These are phyloP conservation scores for Cyberlindnera euphorbiiphila DNA, from an alignment of 805 yeast genomes.

Conservation along the genomic window DNA sequence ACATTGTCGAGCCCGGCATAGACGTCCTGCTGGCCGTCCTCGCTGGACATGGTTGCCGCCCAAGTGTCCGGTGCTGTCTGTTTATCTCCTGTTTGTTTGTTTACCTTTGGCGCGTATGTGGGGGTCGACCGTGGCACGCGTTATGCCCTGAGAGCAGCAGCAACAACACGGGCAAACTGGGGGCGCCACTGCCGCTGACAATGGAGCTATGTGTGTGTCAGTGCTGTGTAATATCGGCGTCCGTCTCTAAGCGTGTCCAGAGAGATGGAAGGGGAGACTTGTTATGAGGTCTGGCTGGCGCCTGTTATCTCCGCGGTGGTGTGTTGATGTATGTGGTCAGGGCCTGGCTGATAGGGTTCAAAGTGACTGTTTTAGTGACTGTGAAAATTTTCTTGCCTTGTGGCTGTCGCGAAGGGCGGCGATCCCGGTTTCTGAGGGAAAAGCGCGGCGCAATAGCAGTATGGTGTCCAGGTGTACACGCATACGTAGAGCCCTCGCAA, in stretches of 20 bases:
- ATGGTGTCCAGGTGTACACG: constrained; percentile 1
- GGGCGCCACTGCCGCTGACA: too few species aligned
- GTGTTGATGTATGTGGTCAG: constrained; percentile 23
- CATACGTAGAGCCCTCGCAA: not conserved
- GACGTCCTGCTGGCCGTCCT: constrained; percentile 4
- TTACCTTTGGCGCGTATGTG: constrained; percentile 13
- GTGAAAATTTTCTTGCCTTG: constrained; percentile 27
- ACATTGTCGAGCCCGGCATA: constrained; percentile 24
- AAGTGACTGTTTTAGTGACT: constrained; percentile 31
- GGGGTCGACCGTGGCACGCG: constrained; percentile 1
- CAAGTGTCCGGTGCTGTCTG: too few species aligned
- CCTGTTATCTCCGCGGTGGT: constrained; percentile 9
- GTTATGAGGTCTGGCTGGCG: not conserved
- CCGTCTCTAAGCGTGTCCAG: not conserved
- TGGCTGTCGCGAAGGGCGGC: constrained; percentile 1
- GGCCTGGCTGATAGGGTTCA: constrained; percentile 15
- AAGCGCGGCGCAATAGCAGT: not conserved
- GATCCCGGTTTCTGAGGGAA: constrained; percentile 4
- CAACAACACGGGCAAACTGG: not conserved
- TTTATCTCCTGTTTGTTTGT: constrained; percentile 11
- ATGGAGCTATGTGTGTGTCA: not conserved
- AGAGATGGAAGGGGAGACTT: not conserved
- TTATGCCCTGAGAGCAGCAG: constrained; percentile 3
- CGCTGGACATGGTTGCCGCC: not conserved
- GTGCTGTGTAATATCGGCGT: too few species aligned